These are phyloP conservation scores for Pichia sp. DNA, from an alignment of 1,139 yeast genomes.

Conservation along the genomic window DNA sequence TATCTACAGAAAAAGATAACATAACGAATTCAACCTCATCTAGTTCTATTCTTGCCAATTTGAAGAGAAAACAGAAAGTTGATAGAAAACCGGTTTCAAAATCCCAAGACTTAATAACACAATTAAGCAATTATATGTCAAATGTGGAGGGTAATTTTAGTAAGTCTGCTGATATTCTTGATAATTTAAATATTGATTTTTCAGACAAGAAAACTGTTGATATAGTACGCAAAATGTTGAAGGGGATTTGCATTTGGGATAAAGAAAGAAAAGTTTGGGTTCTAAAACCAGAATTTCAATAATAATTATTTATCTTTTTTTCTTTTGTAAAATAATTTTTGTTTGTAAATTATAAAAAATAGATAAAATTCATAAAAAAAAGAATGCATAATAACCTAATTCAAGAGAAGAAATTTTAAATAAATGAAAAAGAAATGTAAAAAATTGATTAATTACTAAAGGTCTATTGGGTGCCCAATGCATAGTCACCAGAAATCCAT, in stretches of 20 bases:
- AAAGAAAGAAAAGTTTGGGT: conserved; percentile 53
- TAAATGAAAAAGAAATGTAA: background rate
- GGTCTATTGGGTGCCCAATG: conserved; percentile 24
- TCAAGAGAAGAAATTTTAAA: background rate
- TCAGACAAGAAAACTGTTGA: conserved; percentile 53
- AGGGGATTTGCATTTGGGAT: conserved; percentile 68
- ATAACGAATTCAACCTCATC: conserved; percentile 16
- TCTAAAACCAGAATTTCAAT: conserved; percentile 49
- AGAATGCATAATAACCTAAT: conserved; percentile 2
- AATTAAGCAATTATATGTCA: conserved; percentile 30
- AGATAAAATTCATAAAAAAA: background rate
- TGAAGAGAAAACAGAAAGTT: conserved; percentile 25
- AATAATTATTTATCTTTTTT: background rate
- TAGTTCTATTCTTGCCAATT: conserved; percentile 33
- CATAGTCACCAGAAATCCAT: conserved; percentile 42
- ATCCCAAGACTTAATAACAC: conserved; percentile 23
- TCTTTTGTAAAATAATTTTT: background rate
- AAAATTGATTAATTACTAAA: background rate
- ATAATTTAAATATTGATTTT: conserved; percentile 41
- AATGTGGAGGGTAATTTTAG: conserved; percentile 40
- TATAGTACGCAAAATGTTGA: conserved; percentile 60
- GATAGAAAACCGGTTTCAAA: conserved; percentile 8
- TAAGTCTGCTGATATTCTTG: conserved; percentile 53
- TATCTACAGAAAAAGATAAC: background rate
- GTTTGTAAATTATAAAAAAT: background rate